Conservation (phyloP, 306 rosid genomes). For the Clitoria ternatea region DNA sequence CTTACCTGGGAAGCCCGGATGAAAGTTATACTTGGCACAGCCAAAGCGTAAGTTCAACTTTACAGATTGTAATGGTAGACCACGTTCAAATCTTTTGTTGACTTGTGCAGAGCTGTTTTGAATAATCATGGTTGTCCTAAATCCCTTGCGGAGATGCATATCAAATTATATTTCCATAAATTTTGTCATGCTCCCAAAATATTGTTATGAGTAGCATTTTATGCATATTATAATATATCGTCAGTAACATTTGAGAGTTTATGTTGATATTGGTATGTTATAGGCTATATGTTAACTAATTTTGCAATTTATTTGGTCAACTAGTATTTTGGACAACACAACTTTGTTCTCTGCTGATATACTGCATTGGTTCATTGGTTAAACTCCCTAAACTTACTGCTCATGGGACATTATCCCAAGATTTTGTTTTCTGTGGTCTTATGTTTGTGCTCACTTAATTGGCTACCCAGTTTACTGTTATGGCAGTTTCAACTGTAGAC, state of each 20-base stretch:
- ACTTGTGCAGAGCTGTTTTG: constrained; percentile 3
- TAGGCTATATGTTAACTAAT: not conserved
- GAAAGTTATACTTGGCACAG: constrained; percentile 91
- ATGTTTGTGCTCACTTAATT: not conserved
- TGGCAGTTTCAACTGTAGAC: not conserved
- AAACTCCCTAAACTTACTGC: not conserved
- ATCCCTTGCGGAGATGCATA: not conserved
- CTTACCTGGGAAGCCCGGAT: constrained; percentile 92
- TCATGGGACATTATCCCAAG: not conserved
- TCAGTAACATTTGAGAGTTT: not conserved
- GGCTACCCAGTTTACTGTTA: not conserved
- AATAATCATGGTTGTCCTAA: not conserved
- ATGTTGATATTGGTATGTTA: not conserved
- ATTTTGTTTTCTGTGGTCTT: not conserved
- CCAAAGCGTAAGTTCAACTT: constrained; percentile 79
- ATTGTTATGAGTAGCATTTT: not conserved
- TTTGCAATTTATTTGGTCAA: not conserved
- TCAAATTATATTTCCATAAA: not conserved
- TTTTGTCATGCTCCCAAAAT: not conserved
- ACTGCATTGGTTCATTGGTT: not conserved
- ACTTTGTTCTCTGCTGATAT: not conserved
- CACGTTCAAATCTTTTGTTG: not conserved
- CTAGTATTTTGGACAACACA: not conserved
- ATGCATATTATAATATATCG: not conserved
- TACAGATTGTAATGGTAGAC: not conserved